A percentile compares a stretch with the other conserved stretches of the same genome.
phyloP scores from a whole-genome alignment of 441 rosid genomes.

The Erodium moschatum region DNA sequence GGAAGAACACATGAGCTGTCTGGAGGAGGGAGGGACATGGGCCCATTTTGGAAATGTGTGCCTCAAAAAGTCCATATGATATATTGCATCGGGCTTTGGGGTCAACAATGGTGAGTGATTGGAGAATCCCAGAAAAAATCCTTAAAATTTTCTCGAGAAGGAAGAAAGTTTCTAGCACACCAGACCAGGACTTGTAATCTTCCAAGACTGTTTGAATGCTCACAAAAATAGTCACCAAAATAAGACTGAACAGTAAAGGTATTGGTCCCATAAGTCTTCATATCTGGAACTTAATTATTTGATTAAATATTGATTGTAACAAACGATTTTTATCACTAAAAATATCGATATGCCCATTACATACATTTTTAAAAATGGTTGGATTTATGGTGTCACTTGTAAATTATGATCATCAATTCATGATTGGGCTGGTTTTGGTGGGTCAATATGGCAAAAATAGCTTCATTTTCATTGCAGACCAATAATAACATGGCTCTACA shows the following conservation, averaged over 20 bases:
- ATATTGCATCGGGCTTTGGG: not conserved
- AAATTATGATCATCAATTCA: not conserved
- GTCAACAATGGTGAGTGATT: not conserved
- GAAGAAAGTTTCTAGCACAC: not conserved
- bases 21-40: not conserved
- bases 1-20: not conserved
- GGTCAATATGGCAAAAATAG: not conserved
- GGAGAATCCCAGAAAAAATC: not conserved
- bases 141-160: not conserved
- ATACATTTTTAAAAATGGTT: too few relatives aligned
- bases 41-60: not conserved
- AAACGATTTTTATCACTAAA: too few relatives aligned
- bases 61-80: not conserved
- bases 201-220: too few relatives aligned
- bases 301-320: too few relatives aligned
- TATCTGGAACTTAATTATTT: too few relatives aligned
- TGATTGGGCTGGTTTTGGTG: not conserved
- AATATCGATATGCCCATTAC: too few relatives aligned
- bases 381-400: too few relatives aligned
- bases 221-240: too few relatives aligned
- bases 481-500: not conserved
- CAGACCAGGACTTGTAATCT: too few relatives aligned
- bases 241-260: too few relatives aligned
- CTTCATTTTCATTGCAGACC: not conserved
- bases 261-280: too few relatives aligned